Percentiles rank a stretch among this genome's conserved stretches.
Conservation (phyloP, 192 early-diverging fungal species). For the Mortierella antarctica region DNA sequence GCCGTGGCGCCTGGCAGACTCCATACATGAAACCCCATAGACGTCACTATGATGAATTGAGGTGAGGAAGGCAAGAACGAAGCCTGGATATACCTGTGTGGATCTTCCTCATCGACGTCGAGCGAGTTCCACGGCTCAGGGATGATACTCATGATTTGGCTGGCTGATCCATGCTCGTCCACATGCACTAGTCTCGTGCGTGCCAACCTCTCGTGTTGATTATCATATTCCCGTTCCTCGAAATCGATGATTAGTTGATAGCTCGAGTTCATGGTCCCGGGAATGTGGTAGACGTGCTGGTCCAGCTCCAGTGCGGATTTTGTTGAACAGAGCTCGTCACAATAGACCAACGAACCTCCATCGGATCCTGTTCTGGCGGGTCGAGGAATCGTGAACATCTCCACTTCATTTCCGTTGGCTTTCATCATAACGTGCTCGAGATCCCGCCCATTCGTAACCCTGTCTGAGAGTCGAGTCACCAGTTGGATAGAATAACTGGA, state of each 20-base stretch:
- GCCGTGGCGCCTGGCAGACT: background rate
- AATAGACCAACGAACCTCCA: background rate
- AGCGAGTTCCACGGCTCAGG: slow-evolving; percentile 11
- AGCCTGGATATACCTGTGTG: slow-evolving; percentile 7
- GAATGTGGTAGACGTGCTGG: background rate
- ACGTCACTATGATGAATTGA: slow-evolving; percentile 4
- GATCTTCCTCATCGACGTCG: slow-evolving; percentile 8
- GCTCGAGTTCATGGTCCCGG: background rate
- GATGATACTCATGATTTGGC: slow-evolving; percentile 1
- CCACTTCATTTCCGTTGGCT: slow-evolving; percentile 16
- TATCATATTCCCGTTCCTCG: slow-evolving; percentile 9
- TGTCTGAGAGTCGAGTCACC: background rate
- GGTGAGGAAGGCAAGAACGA: slow-evolving; percentile 6
- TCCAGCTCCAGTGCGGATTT: background rate
- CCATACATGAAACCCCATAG: slow-evolving; percentile 16
- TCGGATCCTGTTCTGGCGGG: background rate
- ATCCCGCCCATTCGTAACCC: no score
- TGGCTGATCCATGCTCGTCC: background rate
- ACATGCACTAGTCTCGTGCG: background rate
- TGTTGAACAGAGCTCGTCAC: background rate
- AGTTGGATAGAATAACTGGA: slow-evolving; percentile 12
- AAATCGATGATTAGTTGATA: slow-evolving; percentile 15
- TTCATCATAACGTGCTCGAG: slow-evolving; percentile 1
- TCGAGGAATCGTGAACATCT: slow-evolving; percentile 9
- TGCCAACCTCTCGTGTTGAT: background rate